Evolutionary conservation across 2,329 filamentous ascomycete genomes (phyloP).

Genomic region (Exophiala calicioides): DNA sequence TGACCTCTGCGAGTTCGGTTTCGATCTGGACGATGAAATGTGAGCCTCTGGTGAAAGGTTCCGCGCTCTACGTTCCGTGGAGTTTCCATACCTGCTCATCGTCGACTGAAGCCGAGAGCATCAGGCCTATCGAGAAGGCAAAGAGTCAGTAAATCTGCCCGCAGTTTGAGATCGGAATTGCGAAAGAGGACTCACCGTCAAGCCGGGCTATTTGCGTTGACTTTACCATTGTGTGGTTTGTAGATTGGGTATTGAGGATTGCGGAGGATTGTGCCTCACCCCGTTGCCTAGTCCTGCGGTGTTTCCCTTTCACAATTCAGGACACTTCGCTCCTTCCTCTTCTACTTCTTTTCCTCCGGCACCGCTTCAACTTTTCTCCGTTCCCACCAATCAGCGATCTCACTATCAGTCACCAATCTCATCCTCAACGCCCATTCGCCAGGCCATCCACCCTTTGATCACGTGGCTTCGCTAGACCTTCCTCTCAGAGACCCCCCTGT

Average conservation of each 20-base stretch:
- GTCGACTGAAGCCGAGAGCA: conserved; percentile 92
- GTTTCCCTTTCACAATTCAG: too few species aligned
- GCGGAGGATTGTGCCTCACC: too few species aligned
- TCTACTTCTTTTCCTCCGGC: too few species aligned
- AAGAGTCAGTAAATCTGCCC: conserved; percentile 9
- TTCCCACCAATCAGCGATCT: too few species aligned
- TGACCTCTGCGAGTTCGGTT: conserved; percentile 78
- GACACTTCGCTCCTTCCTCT: too few species aligned
- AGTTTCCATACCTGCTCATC: conserved; percentile 67
- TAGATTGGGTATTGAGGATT: neutral
- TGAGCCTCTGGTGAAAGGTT: conserved; percentile 2
- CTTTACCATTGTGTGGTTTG: conserved; percentile 66
- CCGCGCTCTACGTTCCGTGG: neutral
- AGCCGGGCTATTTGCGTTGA: conserved; percentile 93
- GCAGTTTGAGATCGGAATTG: neutral
- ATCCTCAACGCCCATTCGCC: too few species aligned
- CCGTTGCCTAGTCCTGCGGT: too few species aligned
- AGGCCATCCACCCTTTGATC: too few species aligned
- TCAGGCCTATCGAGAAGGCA: conserved; percentile 65
- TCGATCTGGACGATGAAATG: conserved; percentile 56
- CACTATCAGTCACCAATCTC: too few species aligned
- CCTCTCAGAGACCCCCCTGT: too few species aligned
- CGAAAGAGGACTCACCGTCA: conserved; percentile 64
- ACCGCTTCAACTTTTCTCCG: too few species aligned
- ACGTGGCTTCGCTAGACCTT: too few species aligned